A percentile compares a stretch with the other conserved stretches of the same genome.
Conservation (phyloP, 345 rosid genomes). For the Populus tremula region DNA sequence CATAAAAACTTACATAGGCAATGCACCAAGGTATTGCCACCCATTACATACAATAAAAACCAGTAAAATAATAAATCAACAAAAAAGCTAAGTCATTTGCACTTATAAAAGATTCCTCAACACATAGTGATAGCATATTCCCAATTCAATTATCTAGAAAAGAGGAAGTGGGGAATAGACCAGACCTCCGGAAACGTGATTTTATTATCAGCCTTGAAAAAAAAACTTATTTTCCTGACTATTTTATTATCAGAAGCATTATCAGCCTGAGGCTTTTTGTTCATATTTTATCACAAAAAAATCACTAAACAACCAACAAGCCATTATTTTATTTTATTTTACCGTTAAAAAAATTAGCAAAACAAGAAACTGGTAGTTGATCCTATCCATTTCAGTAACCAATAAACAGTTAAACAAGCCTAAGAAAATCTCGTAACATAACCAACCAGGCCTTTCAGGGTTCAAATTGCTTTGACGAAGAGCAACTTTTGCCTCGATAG, state of each 20-base stretch:
- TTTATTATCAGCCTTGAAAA: neutral
- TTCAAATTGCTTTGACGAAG: constrained; percentile 92
- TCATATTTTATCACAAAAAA: neutral
- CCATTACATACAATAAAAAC: neutral
- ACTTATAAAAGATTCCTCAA: neutral
- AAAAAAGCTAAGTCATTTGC: neutral
- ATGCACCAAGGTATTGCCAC: neutral
- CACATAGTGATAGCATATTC: neutral
- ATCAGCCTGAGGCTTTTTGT: neutral
- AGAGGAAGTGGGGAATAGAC: neutral
- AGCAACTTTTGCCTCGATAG: constrained; percentile 68
- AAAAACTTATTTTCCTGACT: neutral
- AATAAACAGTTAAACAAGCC: neutral
- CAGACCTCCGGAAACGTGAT: neutral
- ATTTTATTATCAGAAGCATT: neutral
- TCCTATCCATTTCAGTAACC: neutral
- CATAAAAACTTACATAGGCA: neutral
- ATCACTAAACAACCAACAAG: neutral
- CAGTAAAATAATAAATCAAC: neutral
- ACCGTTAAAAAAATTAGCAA: neutral
- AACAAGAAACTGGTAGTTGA: neutral
- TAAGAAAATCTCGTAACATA: neutral
- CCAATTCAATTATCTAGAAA: neutral
- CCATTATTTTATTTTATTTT: too few relatives aligned
- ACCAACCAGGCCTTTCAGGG: constrained; percentile 93